Evolutionary conservation across 306 rosid genomes (phyloP), one percentile per base, ranked within the genome.

Genomic region (Pterocarpus santalinus): DNA sequence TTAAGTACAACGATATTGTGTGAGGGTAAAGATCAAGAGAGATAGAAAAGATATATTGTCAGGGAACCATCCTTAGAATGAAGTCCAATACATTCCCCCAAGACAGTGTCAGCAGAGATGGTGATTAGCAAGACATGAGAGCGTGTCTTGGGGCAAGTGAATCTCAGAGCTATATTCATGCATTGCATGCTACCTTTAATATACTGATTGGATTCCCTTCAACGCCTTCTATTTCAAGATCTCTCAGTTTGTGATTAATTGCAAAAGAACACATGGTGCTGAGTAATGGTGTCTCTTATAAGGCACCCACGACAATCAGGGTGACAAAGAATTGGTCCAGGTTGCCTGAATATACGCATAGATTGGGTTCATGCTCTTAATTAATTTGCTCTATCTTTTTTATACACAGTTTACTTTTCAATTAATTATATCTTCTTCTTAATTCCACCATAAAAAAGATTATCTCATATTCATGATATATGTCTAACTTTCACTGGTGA

Each of bases 281-380:
- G 89, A 85, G 66, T 80, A 83, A 91, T 87, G 55, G 81, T 88
- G 95, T 89, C 89, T 84, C 84, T 78, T 82, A 66, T 66, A 88
- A 88, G 86, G 68, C 76, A 85, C 75, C 75, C 79, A 74, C 80
- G 36, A 52, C 83, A 39, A 67, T 17, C 0, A 69, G 36, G 17
- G 36, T 78, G 49, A 67, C 81, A 15, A 76, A 35, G 13, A 77
- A 75, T 30, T 62, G 81, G 88, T 86, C 91, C 65, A 83, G 90
- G 85, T 65, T 80, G 87, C 70, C 58, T 91, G 90, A 82, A 82
- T 69, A 44, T 82, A 32, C 72, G 84, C 85, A 57, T 69, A 80
- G 82, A 85, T 89, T 86, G 75, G 75, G 64, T 84, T 69, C 65
- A 28, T 82, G 53, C 69, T 33, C 41, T 53, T 52, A 34, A 58